Conservation (phyloP, 2,329 filamentous ascomycete genomes). For the Claviceps monticola region DNA sequence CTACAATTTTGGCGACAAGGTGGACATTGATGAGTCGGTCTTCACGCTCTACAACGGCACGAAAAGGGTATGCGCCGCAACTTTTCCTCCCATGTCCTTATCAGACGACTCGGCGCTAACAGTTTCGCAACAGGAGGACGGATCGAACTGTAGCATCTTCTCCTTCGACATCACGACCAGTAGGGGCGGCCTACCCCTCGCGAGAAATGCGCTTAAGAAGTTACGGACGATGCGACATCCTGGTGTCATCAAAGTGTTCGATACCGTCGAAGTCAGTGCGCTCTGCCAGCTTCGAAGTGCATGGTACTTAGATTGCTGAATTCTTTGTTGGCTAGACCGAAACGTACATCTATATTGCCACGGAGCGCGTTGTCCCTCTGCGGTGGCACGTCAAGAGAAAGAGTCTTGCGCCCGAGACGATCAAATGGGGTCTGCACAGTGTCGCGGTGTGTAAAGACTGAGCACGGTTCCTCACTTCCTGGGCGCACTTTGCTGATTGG, state of each 20-base stretch:
- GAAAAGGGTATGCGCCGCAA: slow-evolving; percentile 47
- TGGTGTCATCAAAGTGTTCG: slow-evolving; percentile 83
- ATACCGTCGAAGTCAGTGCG: slow-evolving; percentile 67
- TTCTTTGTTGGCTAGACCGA: slow-evolving; percentile 52
- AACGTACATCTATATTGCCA: slow-evolving; percentile 89
- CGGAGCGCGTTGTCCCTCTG: slow-evolving; percentile 75
- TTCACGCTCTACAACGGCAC: slow-evolving; percentile 96
- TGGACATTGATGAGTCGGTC: slow-evolving; percentile 85
- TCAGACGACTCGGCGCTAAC: not conserved
- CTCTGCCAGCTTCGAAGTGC: not conserved
- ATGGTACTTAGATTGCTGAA: slow-evolving; percentile 11
- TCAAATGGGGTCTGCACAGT: slow-evolving; percentile 90
- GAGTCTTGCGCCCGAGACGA: slow-evolving; percentile 77
- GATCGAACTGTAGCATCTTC: slow-evolving; percentile 90
- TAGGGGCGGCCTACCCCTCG: slow-evolving; percentile 68
- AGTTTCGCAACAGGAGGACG: slow-evolving; percentile 56
- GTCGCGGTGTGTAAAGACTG: slow-evolving; percentile 48
- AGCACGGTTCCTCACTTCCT: too few relatives aligned
- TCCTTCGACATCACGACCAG: slow-evolving; percentile 81
- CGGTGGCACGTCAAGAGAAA: slow-evolving; percentile 83
- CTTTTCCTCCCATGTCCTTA: not conserved
- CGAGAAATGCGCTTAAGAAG: slow-evolving; percentile 89
- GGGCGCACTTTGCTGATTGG: slow-evolving; percentile 9
- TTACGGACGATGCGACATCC: slow-evolving; percentile 86
- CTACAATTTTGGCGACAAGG: slow-evolving; percentile 82